A percentile compares a stretch with the other conserved stretches of the same genome.
Evolutionary conservation across 208 protist genomes (phyloP).

Genomic region (Leishmania amazonensis): DNA sequence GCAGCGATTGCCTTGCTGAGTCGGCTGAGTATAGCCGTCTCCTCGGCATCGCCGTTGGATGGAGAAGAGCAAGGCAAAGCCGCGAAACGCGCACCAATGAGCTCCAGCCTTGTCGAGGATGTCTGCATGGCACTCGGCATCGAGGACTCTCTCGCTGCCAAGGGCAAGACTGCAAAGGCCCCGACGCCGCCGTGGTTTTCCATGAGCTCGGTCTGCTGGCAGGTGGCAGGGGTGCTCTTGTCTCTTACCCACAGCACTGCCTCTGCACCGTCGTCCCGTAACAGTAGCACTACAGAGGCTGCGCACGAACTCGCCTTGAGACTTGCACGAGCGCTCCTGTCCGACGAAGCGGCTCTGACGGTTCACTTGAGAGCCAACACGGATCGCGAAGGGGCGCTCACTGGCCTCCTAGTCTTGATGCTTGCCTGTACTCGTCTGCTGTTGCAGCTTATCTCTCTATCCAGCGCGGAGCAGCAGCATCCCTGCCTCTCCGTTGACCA

Average conservation of each 20-base stretch:
- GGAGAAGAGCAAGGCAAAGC: neutral
- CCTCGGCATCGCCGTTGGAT: neutral
- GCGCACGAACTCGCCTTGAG: slow-evolving; percentile 7
- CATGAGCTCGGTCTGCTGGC: slow-evolving; percentile 48
- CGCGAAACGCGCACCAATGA: neutral
- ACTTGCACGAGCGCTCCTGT: slow-evolving; percentile 6
- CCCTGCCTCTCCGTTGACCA: slow-evolving; percentile 9
- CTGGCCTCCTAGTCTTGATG: slow-evolving; percentile 43
- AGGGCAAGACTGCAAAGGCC: neutral
- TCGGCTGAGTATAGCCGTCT: slow-evolving; percentile 9
- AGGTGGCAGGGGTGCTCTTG: slow-evolving; percentile 41
- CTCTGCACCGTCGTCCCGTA: neutral
- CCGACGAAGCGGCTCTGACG: slow-evolving; percentile 6
- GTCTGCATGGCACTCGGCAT: neutral
- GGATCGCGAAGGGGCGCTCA: slow-evolving; percentile 22
- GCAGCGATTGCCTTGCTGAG: slow-evolving; percentile 33
- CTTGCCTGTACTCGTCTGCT: slow-evolving; percentile 26
- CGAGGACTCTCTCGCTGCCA: neutral
- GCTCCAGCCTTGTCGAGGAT: neutral
- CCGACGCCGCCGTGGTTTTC: slow-evolving; percentile 34
- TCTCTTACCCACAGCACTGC: neutral
- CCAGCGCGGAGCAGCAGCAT: neutral
- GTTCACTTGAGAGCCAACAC: slow-evolving; percentile 8
- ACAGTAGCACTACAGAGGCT: neutral
- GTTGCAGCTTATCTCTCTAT: neutral